Base-by-base conservation (phyloP, 208 protist species). In the Kentomonas sorsogonicus region DNA sequence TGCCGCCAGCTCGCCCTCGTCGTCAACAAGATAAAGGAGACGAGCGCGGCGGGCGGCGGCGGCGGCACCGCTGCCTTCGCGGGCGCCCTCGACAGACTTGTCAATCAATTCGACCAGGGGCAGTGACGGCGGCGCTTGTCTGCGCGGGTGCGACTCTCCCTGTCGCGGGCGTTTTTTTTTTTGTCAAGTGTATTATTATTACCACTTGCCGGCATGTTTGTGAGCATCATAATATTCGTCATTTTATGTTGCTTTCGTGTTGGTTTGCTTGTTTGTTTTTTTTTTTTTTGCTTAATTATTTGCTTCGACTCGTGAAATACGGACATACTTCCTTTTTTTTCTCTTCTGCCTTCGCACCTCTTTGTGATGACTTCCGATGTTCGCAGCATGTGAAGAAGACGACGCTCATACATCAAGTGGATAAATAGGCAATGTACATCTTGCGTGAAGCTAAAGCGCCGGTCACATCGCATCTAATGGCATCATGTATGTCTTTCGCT, bases 41-140 rank as follows among this genome's bases (percentile, higher is more conserved):
- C n/a, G 41, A 31, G 22, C 34, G 22, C 30, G 53, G 9, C 36
- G 10, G 5, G n/a, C 59, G 52, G 48, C 26, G 29, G 13, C 60
- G 48, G 55, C 18, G 36, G 70, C 48, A 43, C 39, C 53, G 45
- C 33, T 36, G 33, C 11, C 11, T 36, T 36, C 33, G 5, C 11
- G 33, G 7, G 5, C 11, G 33, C 33, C 33, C 7, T 15, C 33
- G 5, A 15, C 5, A 5, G 11, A 36, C 11, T 36, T 36, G 33
- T 36, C 5, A 36, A 15, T 15, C 11, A 11, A 5, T 36, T 5
- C 33, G 11, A 36, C 11, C 5, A 15, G 11, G 5, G 11, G 7
- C 5, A 15, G 11, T 36, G 11, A 15, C 5, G 33, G 5, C 33
- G 33, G 5, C 7, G 33, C 11, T 5, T 36, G 33, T 36, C 7